These are phyloP conservation scores for Solanum bulbocastanum DNA, from an alignment of 257 asterid genomes.

Conservation along the genomic window DNA sequence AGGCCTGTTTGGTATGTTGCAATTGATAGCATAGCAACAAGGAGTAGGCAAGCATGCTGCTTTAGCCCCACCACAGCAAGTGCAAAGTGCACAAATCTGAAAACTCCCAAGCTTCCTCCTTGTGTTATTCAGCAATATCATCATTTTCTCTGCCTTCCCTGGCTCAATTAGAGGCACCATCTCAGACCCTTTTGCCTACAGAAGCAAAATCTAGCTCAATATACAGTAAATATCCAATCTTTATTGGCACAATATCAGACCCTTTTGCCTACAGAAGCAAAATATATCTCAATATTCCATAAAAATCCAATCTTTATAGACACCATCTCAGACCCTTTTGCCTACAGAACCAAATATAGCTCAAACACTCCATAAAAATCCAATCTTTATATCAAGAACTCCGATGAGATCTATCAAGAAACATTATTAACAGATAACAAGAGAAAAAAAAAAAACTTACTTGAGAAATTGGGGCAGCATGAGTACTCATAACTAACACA, in stretches of 20 bases:
- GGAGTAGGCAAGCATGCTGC: constrained; percentile 62
- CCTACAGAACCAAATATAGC: neutral
- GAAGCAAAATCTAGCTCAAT: neutral
- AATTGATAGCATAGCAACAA: constrained; percentile 80
- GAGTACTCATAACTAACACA: constrained; percentile 23
- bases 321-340: neutral
- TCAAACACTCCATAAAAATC: neutral
- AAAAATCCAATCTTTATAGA: neutral
- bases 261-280: neutral
- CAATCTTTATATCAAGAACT: neutral
- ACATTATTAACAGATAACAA: neutral
- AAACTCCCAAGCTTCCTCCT: constrained; percentile 65
- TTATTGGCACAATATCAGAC: neutral
- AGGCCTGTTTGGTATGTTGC: constrained; percentile 91
- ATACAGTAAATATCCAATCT: neutral
- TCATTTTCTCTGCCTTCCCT: constrained; percentile 41
- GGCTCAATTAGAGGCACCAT: constrained; percentile 53
- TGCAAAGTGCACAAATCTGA: constrained; percentile 69
- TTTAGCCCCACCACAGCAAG: constrained; percentile 61
- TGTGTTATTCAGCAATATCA: constrained; percentile 40
- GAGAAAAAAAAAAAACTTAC: constrained; percentile 20
- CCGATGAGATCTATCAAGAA: constrained; percentile 23
- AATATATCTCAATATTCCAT: neutral
- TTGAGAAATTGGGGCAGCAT: constrained; percentile 11
- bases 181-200: neutral